Conservation (phyloP, 331 rosid genomes). For the Cydonia oblonga region DNA sequence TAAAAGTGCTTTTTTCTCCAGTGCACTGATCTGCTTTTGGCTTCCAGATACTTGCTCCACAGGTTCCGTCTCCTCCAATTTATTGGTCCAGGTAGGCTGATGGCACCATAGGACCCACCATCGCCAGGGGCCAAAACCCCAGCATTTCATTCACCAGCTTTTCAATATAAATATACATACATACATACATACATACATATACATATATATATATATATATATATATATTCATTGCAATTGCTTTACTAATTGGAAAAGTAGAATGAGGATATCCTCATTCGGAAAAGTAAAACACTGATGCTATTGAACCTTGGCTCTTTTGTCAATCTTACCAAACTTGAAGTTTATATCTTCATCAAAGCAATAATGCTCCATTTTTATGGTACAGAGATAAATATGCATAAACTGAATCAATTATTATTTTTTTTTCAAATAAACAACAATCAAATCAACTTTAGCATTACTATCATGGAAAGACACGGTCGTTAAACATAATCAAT, state of each 20-base stretch:
- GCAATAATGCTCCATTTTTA: too few relatives aligned
- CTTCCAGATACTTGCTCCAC: conserved; percentile 10
- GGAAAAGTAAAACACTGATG: not conserved
- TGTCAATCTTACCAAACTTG: not conserved
- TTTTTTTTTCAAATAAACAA: too few relatives aligned
- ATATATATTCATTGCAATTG: not conserved
- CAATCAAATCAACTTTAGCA: too few relatives aligned
- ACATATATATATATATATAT: too few relatives aligned
- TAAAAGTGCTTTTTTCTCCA: conserved; percentile 10
- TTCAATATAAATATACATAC: too few relatives aligned
- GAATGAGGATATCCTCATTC: too few relatives aligned
- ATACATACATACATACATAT: too few relatives aligned
- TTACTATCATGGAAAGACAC: too few relatives aligned
- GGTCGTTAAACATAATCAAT: too few relatives aligned
- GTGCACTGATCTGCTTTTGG: conserved; percentile 11
- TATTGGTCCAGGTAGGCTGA: conserved; percentile 25
- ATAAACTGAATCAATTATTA: too few relatives aligned
- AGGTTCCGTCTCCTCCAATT: conserved; percentile 11
- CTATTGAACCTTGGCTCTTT: not conserved
- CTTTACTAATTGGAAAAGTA: not conserved
- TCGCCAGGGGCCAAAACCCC: conserved; percentile 12
- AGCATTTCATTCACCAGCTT: conserved; percentile 6
- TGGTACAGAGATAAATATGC: too few relatives aligned
- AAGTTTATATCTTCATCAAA: too few relatives aligned
- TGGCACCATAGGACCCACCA: conserved; percentile 27